A percentile compares a stretch with the other conserved stretches of the same genome.
Evolutionary conservation across 106 monocot species (phyloP).

Genomic region (Chionographis japonica): DNA sequence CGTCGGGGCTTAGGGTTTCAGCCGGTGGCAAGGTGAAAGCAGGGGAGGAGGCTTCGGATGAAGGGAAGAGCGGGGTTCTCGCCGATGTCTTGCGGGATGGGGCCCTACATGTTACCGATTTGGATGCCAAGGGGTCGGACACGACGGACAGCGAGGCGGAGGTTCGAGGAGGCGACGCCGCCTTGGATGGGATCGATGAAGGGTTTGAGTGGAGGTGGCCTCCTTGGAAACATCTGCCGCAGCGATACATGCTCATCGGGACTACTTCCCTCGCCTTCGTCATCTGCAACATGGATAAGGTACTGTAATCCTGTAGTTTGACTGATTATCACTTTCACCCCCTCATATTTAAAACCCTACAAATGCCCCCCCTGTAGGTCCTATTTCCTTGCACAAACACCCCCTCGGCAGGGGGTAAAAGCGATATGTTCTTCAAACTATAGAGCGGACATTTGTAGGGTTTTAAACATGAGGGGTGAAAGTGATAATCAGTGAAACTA

Average conservation of each 20-base stretch:
- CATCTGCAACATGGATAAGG: slow-evolving; percentile 99
- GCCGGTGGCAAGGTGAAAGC: background rate
- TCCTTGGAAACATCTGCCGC: slow-evolving; percentile 38
- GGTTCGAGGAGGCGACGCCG: background rate
- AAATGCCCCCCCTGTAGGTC: too few species aligned
- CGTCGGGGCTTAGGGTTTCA: slow-evolving; percentile 3
- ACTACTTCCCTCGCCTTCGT: slow-evolving; percentile 91
- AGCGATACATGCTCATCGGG: slow-evolving; percentile 77
- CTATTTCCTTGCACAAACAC: too few species aligned
- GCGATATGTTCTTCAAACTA: too few species aligned
- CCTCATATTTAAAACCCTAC: too few species aligned
- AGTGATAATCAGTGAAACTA: too few species aligned
- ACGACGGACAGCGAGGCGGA: background rate
- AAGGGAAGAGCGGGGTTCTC: slow-evolving; percentile 12
- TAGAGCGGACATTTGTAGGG: too few species aligned
- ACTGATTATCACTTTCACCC: background rate
- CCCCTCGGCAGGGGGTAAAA: too few species aligned
- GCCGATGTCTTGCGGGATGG: slow-evolving; percentile 3
- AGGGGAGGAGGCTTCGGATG: slow-evolving; percentile 8
- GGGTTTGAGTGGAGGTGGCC: slow-evolving; percentile 45
- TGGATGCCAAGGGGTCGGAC: background rate
- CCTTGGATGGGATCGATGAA: slow-evolving; percentile 3
- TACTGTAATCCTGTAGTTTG: slow-evolving; percentile 3
- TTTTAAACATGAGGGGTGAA: too few species aligned
- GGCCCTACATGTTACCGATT: background rate